phyloP scores from a whole-genome alignment of 441 rosid genomes.

The Geranium incanum region DNA sequence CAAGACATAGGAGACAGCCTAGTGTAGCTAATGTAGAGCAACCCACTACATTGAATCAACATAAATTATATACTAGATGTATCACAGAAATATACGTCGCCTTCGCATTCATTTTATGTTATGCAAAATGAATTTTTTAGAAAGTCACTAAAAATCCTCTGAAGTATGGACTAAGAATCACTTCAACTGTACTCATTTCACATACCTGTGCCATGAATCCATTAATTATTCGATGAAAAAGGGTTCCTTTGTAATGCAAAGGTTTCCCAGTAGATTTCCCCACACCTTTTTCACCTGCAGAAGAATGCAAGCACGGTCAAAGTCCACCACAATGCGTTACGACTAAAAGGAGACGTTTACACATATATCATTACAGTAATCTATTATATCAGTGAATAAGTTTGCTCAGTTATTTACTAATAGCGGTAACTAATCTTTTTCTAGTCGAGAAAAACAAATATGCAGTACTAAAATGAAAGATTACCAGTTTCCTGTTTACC shows the following conservation, averaged over 20 bases:
- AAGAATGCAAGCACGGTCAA: slow-evolving; percentile 22
- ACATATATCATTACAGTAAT: not conserved
- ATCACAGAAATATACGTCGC: too few relatives aligned
- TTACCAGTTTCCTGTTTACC: not conserved
- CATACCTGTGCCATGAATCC: slow-evolving; percentile 98
- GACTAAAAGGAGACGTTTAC: not conserved
- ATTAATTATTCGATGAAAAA: slow-evolving; percentile 77
- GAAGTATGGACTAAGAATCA: not conserved
- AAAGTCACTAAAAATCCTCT: not conserved
- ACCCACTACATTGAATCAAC: not conserved
- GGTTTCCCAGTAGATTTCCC: slow-evolving; percentile 79
- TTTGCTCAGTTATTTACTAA: not conserved
- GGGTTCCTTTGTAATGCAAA: slow-evolving; percentile 76
- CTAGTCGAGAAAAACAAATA: not conserved
- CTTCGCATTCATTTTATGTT: not conserved
- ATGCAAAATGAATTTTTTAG: not conserved
- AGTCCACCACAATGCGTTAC: slow-evolving; percentile 10
- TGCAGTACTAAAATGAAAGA: not conserved
- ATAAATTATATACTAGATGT: too few relatives aligned
- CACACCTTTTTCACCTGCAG: slow-evolving; percentile 75
- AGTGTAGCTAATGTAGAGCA: not conserved
- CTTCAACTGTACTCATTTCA: not conserved
- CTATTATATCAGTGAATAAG: not conserved
- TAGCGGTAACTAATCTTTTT: not conserved
- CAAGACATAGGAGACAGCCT: not conserved